Percentiles rank a stretch among this genome's conserved stretches.
Conservation (phyloP, 2,329 filamentous ascomycete genomes). For the Madurella mycetomatis region DNA sequence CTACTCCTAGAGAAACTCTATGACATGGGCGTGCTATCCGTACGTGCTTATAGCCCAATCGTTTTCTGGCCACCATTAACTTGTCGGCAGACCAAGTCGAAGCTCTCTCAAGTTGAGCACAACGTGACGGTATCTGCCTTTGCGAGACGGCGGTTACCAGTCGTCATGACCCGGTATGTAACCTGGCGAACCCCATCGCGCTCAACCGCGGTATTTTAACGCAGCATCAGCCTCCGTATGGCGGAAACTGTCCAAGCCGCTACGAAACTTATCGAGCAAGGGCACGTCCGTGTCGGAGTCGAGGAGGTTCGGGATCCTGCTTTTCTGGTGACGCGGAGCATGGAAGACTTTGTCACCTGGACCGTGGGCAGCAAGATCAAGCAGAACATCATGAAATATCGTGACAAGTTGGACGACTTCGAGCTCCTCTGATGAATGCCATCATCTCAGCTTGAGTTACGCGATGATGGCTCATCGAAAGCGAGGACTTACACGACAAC, state of each 20-base stretch:
- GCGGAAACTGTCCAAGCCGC: slow-evolving; percentile 83
- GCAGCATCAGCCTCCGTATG: slow-evolving; percentile 73
- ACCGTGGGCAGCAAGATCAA: slow-evolving; percentile 95
- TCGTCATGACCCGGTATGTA: slow-evolving; percentile 58
- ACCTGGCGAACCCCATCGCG: neutral
- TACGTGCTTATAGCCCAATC: neutral
- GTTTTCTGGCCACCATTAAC: neutral
- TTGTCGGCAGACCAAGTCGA: slow-evolving; percentile 53
- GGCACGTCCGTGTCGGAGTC: slow-evolving; percentile 85
- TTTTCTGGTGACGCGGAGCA: slow-evolving; percentile 79
- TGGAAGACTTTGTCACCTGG: slow-evolving; percentile 98
- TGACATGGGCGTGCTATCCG: slow-evolving; percentile 79
- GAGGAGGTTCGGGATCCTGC: slow-evolving; percentile 88
- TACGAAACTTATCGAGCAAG: slow-evolving; percentile 86
- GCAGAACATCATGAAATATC: slow-evolving; percentile 90
- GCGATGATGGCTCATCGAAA: neutral
- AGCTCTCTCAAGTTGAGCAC: slow-evolving; percentile 80
- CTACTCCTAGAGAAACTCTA: slow-evolving; percentile 87
- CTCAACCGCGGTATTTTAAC: slow-evolving; percentile 42
- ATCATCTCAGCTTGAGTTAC: neutral
- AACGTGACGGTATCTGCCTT: slow-evolving; percentile 86
- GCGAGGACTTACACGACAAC: too few species aligned
- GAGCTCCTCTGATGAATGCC: slow-evolving; percentile 63
- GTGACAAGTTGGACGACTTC: slow-evolving; percentile 93
- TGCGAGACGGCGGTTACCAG: slow-evolving; percentile 74